Base-by-base conservation (phyloP, 306 rosid species). In the Cucurbita argyrosperma region DNA sequence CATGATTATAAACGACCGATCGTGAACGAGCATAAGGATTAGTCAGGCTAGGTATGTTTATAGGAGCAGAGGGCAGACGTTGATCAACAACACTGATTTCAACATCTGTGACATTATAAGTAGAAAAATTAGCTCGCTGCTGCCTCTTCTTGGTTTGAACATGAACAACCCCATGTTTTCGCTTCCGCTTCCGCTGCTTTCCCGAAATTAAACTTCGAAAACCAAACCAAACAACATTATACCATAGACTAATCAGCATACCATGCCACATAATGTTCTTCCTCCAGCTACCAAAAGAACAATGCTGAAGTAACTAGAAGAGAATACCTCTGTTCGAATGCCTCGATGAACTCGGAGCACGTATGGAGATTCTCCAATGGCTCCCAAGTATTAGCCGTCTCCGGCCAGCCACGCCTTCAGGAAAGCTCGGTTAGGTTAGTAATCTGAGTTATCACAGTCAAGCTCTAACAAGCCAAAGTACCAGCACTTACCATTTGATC, bases 351-450 rank as follows among this genome's bases (percentile, higher is more conserved):
- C 83, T 93, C 98, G 3, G 93, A 85, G 62, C 90, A 87, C n/a
- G 93, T 80, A 80, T 85, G 90, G 71, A 93, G 92, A 87, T 93
- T 93, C 74, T 88, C 89, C 81, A 87, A 78, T 8, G 98, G 98
- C 82, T 93, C 98, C 98, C 98, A 93, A 18, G 98, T 93, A 78
- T 89, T 93, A 76, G 96, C 93, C 4, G 93, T 80, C 82, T 93
- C 98, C 0, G 98, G 89, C 98, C 98, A 93, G 60, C 90, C 96
- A 6, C 89, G 91, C 98, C 98, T 92, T 77, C 43, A 76, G 14
- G 61, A 55, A 69, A 60, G 21, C 15, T 79, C 35, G 30, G 12
- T 78, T 55, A 8, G 56, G 79, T 59, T 74, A 79, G 75, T 75
- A 38, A 26, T 40, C 54, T 18, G 56, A 37, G 66, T 49, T 39